Conservation (phyloP, 2,329 filamentous ascomycete species). For the Hypoxylon sp. region DNA sequence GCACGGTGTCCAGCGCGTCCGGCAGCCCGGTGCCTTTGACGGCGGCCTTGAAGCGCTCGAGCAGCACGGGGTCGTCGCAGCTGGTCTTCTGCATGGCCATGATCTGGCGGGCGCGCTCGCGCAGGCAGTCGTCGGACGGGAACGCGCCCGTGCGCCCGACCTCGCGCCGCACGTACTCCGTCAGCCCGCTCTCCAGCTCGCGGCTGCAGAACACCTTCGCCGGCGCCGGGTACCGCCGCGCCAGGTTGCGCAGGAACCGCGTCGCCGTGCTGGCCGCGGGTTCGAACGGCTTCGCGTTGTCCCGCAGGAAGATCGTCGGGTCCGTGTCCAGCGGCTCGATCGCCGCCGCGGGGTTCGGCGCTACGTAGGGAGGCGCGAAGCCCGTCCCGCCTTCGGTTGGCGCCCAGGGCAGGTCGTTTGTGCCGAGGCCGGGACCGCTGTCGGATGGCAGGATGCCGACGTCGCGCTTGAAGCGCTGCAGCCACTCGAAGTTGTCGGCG, state of each 20-base stretch:
- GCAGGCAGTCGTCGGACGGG: constrained; percentile 65
- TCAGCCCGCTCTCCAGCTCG: constrained; percentile 70
- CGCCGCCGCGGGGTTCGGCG: constrained; percentile 58
- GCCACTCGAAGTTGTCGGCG: constrained; percentile 75
- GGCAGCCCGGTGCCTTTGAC: constrained; percentile 50
- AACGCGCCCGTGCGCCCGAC: constrained; percentile 59
- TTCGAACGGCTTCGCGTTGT: constrained; percentile 60
- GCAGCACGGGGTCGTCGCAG: constrained; percentile 67
- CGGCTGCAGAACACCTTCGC: constrained; percentile 70
- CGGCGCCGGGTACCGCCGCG: constrained; percentile 61
- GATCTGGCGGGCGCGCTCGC: constrained; percentile 64
- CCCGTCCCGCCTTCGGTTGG: constrained; percentile 66
- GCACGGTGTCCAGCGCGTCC: constrained; percentile 5
- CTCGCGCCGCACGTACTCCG: constrained; percentile 62
- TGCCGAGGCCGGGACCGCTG: constrained; percentile 65
- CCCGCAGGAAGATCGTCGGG: constrained; percentile 55
- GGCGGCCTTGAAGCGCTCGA: constrained; percentile 68
- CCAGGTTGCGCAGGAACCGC: constrained; percentile 63
- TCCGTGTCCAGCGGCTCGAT: constrained; percentile 56
- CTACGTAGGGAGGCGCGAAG: constrained; percentile 69
- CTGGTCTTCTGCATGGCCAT: constrained; percentile 63
- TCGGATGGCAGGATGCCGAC: constrained; percentile 65
- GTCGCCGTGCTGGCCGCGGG: constrained; percentile 63
- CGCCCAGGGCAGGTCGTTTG: constrained; percentile 60
- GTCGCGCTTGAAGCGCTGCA: constrained; percentile 73